Evolutionary conservation across 2,329 filamentous ascomycete species (phyloP).

Genomic region (Neophaeococcomyces aloes): DNA sequence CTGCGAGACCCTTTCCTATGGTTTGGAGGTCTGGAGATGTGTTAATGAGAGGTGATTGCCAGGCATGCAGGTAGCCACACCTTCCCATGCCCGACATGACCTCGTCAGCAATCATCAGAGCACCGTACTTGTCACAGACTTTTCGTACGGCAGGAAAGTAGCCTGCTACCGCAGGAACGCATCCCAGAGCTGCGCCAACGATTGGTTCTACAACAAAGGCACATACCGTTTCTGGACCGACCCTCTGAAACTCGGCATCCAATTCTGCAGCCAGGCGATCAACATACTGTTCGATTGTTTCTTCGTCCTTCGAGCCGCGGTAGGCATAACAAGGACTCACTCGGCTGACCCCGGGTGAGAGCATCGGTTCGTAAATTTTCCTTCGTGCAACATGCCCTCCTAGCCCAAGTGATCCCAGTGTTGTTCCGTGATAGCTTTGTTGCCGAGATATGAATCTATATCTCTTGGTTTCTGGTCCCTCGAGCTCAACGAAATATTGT

Average conservation of each 20-base stretch:
- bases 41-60: conserved; percentile 36
- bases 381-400: conserved; percentile 28
- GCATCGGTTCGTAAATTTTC: conserved; percentile 26
- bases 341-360: conserved; percentile 12
- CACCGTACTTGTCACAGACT: conserved; percentile 53
- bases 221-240: conserved; percentile 39
- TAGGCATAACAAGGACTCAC: conserved; percentile 30
- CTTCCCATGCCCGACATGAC: conserved; percentile 51
- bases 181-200: conserved; percentile 42
- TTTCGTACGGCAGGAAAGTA: conserved; percentile 46
- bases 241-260: conserved; percentile 37
- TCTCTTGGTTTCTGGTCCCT: conserved; percentile 25
- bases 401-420: conserved; percentile 37
- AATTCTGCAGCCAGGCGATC: conserved; percentile 34
- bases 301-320: conserved; percentile 25
- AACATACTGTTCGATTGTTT: conserved; percentile 34
- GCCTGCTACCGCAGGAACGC: conserved; percentile 40
- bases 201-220: conserved; percentile 44
- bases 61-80: conserved; percentile 48
- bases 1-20: conserved; percentile 50
- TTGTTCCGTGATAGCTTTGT: conserved; percentile 43
- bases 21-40: conserved; percentile 50
- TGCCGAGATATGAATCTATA: conserved; percentile 35
- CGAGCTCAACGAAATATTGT: conserved; percentile 41
- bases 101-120: conserved; percentile 62